Percentiles rank a stretch among this genome's conserved stretches.
Conservation (phyloP, 202 grass and related monocot species). For the Bolboschoenoplectus hybrid region DNA sequence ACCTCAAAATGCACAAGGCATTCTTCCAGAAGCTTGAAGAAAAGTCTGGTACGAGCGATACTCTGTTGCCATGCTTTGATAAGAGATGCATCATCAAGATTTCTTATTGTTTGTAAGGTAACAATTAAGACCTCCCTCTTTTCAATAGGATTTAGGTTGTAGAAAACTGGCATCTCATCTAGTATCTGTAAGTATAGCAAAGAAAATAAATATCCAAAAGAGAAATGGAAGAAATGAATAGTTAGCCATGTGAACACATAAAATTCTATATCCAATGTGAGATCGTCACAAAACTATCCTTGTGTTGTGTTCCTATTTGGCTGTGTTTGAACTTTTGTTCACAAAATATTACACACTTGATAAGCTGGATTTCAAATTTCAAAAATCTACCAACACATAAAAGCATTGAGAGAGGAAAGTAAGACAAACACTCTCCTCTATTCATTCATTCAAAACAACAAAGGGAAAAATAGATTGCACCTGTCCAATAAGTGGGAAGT, state of each 20-base stretch:
- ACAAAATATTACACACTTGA: not conserved
- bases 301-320: not conserved
- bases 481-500: slow-evolving; percentile 98
- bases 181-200: slow-evolving; percentile 75
- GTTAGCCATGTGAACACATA: not conserved
- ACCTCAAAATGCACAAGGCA: slow-evolving; percentile 97
- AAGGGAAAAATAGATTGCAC: slow-evolving; percentile 35
- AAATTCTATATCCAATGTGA: not conserved
- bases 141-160: slow-evolving; percentile 92
- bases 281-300: not conserved
- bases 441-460: slow-evolving; percentile 3
- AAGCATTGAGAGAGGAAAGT: not conserved
- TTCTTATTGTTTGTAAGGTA: slow-evolving; percentile 97
- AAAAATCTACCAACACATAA: slow-evolving; percentile 3
- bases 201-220: slow-evolving; percentile 35
- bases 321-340: not conserved
- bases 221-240: slow-evolving; percentile 38
- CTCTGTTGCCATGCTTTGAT: slow-evolving; percentile 99
- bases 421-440: not conserved
- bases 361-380: not conserved
- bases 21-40: slow-evolving; percentile 99
- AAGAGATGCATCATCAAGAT: slow-evolving; percentile 91
- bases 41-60: slow-evolving; percentile 94
- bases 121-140: slow-evolving; percentile 97
- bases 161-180: slow-evolving; percentile 99